These are phyloP conservation scores for Boletus subparvulus DNA, from an alignment of 768 basidiomycete genomes.

Conservation along the genomic window DNA sequence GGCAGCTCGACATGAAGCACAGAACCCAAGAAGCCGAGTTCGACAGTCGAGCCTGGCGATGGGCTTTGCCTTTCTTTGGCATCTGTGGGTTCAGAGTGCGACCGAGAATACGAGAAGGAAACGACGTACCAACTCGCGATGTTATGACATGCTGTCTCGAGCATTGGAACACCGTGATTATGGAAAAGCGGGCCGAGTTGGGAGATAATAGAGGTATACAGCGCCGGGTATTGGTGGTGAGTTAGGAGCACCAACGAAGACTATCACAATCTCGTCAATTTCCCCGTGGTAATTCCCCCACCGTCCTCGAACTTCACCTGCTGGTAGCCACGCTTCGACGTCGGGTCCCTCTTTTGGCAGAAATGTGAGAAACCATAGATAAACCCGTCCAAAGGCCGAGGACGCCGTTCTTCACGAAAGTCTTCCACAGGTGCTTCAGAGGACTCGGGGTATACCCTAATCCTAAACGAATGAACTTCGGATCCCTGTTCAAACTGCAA, in stretches of 20 bases:
- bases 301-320: conserved; percentile 48
- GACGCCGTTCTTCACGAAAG: conserved; percentile 30
- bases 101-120: background rate
- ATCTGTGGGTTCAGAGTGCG: conserved; percentile 13
- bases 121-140: conserved; percentile 75
- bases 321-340: conserved; percentile 74
- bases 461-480: conserved; percentile 83
- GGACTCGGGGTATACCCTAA: conserved; percentile 50
- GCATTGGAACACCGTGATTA: conserved; percentile 71
- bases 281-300: background rate
- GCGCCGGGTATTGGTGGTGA: conserved; percentile 74
- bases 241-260: conserved; percentile 72
- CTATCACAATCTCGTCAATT: conserved; percentile 8
- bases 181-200: conserved; percentile 76
- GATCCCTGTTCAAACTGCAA: conserved; percentile 81
- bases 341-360: conserved; percentile 61
- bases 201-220: conserved; percentile 69
- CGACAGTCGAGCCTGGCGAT: conserved; percentile 58
- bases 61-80: conserved; percentile 76
- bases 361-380: conserved; percentile 81
- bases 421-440: conserved; percentile 16
- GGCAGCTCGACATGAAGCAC: conserved; percentile 76
- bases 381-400: conserved; percentile 56
- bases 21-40: conserved; percentile 82
- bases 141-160: conserved; percentile 85